Percentiles rank a stretch among this genome's conserved stretches.
phyloP scores from a whole-genome alignment of 1,284 basidiomycete species.

The Malassezia nana region DNA sequence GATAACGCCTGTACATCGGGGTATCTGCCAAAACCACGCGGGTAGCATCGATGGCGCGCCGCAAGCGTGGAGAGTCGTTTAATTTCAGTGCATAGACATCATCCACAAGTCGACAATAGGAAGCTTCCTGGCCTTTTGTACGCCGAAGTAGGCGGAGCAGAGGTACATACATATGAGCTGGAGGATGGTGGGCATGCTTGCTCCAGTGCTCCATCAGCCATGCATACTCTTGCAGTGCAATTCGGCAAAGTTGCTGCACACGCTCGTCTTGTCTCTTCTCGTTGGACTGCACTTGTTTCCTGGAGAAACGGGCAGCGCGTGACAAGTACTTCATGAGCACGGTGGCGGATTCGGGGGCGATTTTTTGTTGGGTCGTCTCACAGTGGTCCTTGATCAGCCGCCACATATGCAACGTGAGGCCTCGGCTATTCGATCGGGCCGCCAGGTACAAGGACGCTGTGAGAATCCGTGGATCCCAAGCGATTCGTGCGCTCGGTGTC shows the following conservation, averaged over 20 bases:
- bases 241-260: constrained; percentile 4
- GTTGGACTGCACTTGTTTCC: neutral
- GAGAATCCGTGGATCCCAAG: constrained; percentile 21
- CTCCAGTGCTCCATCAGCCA: constrained; percentile 14
- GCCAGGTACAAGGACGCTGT: constrained; percentile 27
- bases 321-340: constrained; percentile 26
- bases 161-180: constrained; percentile 3
- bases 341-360: constrained; percentile 25
- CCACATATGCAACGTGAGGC: constrained; percentile 14
- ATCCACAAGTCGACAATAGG: neutral
- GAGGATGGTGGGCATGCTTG: neutral
- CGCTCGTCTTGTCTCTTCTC: neutral
- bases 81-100: constrained; percentile 8
- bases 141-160: constrained; percentile 10
- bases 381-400: constrained; percentile 28
- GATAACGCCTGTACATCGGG: neutral
- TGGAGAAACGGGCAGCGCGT: neutral
- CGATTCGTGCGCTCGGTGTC: neutral
- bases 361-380: constrained; percentile 12
- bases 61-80: neutral
- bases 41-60: neutral
- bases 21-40: neutral
- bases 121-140: constrained; percentile 3
- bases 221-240: constrained; percentile 13
- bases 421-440: neutral